Base-by-base conservation (phyloP, 1,284 basidiomycete genomes). In the Cryptococcus sp. region DNA sequence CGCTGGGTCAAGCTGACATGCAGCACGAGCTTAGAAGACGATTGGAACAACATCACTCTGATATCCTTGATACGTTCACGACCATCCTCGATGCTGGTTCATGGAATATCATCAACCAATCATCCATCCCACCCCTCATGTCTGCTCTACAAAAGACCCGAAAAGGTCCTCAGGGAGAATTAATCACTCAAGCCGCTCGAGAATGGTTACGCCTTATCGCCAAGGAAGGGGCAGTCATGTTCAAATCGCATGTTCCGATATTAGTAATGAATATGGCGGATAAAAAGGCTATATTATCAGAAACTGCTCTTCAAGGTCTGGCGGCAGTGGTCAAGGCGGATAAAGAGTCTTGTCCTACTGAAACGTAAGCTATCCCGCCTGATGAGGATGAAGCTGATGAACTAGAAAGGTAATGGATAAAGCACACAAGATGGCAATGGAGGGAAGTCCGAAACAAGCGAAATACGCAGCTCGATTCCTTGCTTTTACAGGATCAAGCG, bases 391-490 rank as follows among this genome's bases (percentile, higher is more conserved):
- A 14, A 28, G 34, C 46, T 51, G 19, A 42, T 52, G 44, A 25
- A 44, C 36, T 21, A 55, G 57, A 39, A 41, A 37, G 50, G 53
- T 55, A 74, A 71, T 85, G 9, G 88, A 93, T 34, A 79, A 85
- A 14, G 78, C 87, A 7, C 76, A 76, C 49, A 78, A 81, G 25
- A 81, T 85, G 59, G 86, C 83, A 0, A 69, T 84, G 31, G 80
- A 82, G 10, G 80, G 83, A 1, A 83, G 86, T 31, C 77, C 78
- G 18, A 78, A 82, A 18, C 84, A 88, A 63, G 87, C 91, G 19
- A 98, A 98, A 72, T 93, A 89, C 71, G 89, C 91, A 0, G 83
- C 88, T 1, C 83, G 91, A 22, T 77, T 92, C 45, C 65, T 97
- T 9, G 83, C 86, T 0, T 79, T 80, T 57, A 78, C 78, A 40